These are phyloP conservation scores for Triticum dicoccoides DNA, from an alignment of 176 grass and related monocot species.

Conservation along the genomic window DNA sequence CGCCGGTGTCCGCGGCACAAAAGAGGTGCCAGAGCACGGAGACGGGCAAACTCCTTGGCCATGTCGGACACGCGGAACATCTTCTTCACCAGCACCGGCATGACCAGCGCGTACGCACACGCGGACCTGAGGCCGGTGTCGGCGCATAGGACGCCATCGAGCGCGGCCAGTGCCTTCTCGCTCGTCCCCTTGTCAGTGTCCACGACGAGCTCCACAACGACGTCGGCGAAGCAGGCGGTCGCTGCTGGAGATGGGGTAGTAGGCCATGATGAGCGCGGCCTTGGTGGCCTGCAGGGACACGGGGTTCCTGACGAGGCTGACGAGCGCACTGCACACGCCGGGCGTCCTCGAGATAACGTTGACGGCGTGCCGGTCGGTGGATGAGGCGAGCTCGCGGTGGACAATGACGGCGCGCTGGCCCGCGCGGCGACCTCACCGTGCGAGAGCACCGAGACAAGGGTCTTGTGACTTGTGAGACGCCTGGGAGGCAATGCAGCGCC, in stretches of 20 bases:
- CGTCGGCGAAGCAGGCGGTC: background rate
- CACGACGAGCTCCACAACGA: conserved; percentile 47
- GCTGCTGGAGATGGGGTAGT: conserved; percentile 36
- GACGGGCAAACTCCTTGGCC: conserved; percentile 60
- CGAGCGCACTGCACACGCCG: conserved; percentile 39
- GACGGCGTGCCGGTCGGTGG: conserved; percentile 8
- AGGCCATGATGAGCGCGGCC: conserved; percentile 45
- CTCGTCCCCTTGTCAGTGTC: conserved; percentile 54
- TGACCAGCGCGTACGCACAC: background rate
- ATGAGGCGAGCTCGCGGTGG: conserved; percentile 1
- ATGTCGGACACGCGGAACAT: conserved; percentile 73
- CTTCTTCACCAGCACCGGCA: conserved; percentile 33
- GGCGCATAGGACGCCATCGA: too few species aligned
- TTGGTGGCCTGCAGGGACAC: conserved; percentile 34
- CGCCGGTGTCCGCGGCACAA: too few species aligned
- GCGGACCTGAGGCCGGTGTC: too few species aligned
- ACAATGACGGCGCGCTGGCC: too few species aligned
- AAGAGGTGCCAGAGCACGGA: too few species aligned
- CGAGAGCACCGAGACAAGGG: too few species aligned
- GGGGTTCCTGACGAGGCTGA: conserved; percentile 35
- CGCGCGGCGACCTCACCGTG: too few species aligned
- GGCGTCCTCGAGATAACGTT: conserved; percentile 25
- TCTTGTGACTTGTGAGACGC: too few species aligned
- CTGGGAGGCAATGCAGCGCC: too few species aligned
- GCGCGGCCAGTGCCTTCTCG: conserved; percentile 53